phyloP scores from a whole-genome alignment of 495 filamentous ascomycete genomes.

The Darksidea phi region DNA sequence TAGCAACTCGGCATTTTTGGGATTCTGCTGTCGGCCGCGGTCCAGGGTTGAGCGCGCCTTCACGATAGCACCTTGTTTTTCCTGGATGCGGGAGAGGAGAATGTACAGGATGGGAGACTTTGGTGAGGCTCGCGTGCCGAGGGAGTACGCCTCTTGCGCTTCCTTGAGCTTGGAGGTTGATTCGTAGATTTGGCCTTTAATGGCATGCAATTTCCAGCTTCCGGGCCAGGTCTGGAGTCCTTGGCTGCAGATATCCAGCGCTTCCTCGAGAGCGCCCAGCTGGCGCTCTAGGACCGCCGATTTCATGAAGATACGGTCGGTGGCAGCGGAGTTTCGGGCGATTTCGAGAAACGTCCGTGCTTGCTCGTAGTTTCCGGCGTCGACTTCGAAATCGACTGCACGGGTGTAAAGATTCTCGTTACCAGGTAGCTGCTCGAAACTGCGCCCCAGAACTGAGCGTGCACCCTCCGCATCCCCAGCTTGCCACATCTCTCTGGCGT shows the following conservation, averaged over 20 bases:
- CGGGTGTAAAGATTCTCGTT: slow-evolving; percentile 97
- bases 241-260: slow-evolving; percentile 82
- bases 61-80: slow-evolving; percentile 76
- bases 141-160: slow-evolving; percentile 86
- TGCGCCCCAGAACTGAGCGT: slow-evolving; percentile 73
- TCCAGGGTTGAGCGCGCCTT: slow-evolving; percentile 92
- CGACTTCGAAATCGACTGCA: slow-evolving; percentile 91
- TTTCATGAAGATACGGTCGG: slow-evolving; percentile 96
- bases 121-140: slow-evolving; percentile 82
- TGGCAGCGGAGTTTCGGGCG: slow-evolving; percentile 81
- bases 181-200: slow-evolving; percentile 98
- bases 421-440: slow-evolving; percentile 89
- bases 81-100: slow-evolving; percentile 81
- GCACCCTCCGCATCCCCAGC: slow-evolving; percentile 82
- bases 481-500: slow-evolving; percentile 91
- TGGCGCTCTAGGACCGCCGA: slow-evolving; percentile 88
- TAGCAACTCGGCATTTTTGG: slow-evolving; percentile 83
- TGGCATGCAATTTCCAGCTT: slow-evolving; percentile 91
- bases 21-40: slow-evolving; percentile 77
- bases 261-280: slow-evolving; percentile 70
- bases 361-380: slow-evolving; percentile 73
- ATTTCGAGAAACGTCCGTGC: slow-evolving; percentile 76
- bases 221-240: slow-evolving; percentile 85
- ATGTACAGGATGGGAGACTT: slow-evolving; percentile 86
- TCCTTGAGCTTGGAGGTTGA: slow-evolving; percentile 70